Base-by-base conservation (phyloP, 805 yeast genomes). In the Candida nanaspora region DNA sequence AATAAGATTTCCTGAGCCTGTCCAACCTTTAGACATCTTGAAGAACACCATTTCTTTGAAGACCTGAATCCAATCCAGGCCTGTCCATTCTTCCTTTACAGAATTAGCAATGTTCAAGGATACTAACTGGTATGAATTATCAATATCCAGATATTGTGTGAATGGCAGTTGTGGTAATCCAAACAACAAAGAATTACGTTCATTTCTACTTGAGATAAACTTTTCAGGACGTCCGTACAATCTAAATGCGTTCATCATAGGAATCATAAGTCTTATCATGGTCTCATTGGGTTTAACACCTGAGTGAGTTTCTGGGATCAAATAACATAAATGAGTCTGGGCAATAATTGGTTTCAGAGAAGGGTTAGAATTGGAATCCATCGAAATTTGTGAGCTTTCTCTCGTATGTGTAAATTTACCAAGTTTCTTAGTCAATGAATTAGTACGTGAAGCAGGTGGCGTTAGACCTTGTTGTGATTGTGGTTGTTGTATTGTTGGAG, bases 91-190 rank as follows among this genome's bases (percentile, higher is more conserved):
- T 45, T 63, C 67, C n/a, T 37, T 40, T 4, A 55, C 15, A 14
- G 67, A 56, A 40, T 63, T 63, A 7, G 44, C 46, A 19, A 63
- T 46, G 41, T 63, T 63, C 26, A 63, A 41, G 2, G 52, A 43
- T 13, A 61, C 56, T 33, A 63, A 49, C 41, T 61, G 60, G 28
- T 46, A 50, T 1, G 66, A 49, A 26, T 57, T 49, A 28, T 56
- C 57, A 21, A 46, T 46, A 40, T 57, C 68, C 37, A 84, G 52
- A 46, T 80, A 80, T 49, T 78, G 74, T 26, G 78, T 76, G 43
- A 72, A 78, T 3, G 94, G 94, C 51, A 85, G 67, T 19, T 79
- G 75, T 5, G 94, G 94, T 44, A 84, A 66, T 0, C 82, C 91
- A 63, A 82, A 84, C 27, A 84, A 62, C 51, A 84, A 56, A 2